Percentiles rank a stretch among this genome's conserved stretches.
phyloP scores from a whole-genome alignment of 768 basidiomycete genomes.

The Tricholomella constricta region DNA sequence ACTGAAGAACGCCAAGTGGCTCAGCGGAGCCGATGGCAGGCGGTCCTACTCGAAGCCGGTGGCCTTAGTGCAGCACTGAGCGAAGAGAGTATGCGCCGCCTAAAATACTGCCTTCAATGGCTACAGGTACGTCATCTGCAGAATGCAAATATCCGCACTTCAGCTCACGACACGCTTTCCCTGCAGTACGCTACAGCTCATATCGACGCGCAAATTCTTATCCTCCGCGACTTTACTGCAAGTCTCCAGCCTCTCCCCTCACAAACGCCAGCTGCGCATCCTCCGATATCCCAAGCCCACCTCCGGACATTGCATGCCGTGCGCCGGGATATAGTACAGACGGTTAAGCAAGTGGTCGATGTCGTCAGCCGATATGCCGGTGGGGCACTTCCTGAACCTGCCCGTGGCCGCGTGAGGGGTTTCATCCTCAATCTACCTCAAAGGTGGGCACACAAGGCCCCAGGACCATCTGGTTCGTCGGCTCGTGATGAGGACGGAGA shows the following conservation, averaged over 20 bases:
- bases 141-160: neutral
- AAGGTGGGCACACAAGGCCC: constrained; percentile 64
- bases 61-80: constrained; percentile 87
- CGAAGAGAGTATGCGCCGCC: constrained; percentile 85
- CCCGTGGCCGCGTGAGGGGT: constrained; percentile 67
- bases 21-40: constrained; percentile 83
- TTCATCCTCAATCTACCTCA: constrained; percentile 82
- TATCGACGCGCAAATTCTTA: constrained; percentile 84
- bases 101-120: constrained; percentile 89
- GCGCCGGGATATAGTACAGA: constrained; percentile 83
- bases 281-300: constrained; percentile 44
- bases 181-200: constrained; percentile 81
- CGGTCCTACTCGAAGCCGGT: constrained; percentile 82
- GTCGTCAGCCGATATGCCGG: constrained; percentile 87
- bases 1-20: constrained; percentile 54
- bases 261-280: constrained; percentile 26
- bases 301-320: constrained; percentile 72
- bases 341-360: constrained; percentile 86
- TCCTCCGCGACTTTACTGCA: constrained; percentile 82
- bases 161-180: constrained; percentile 3
- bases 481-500: constrained; percentile 19
- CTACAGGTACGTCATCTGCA: constrained; percentile 60
- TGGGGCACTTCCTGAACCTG: constrained; percentile 83
- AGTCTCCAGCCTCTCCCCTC: constrained; percentile 58
- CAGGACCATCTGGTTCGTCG: constrained; percentile 13